Base-by-base conservation (phyloP, 1,284 basidiomycete genomes). In the Veloboletus limbatus region DNA sequence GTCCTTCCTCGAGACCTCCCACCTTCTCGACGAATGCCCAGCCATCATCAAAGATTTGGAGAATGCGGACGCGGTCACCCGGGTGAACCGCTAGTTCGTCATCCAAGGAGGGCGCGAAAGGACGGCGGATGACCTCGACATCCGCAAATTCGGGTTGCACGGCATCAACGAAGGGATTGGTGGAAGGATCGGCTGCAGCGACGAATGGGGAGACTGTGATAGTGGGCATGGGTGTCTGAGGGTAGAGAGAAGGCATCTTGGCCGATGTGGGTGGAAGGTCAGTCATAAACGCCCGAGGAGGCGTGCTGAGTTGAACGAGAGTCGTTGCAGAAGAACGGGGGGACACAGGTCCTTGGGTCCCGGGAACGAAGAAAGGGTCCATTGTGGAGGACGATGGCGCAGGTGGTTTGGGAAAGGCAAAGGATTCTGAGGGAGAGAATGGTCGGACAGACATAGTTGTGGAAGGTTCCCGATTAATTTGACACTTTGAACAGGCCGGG, bases 401-500 rank as follows among this genome's bases (percentile, higher is more conserved):
- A 51, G 83, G 83, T 4, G 83, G 82, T 47, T 75, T 76, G 2
- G 83, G 83, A 69, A 85, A 85, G 5, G 77, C 62, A 64, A 82
- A 85, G 2, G 75, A 73, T 56, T 86, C 83, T 8, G 76, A 75
- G 14, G 79, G 76, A 1, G 81, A 78, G 67, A 82, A 84, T 0
- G 81, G 81, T 25, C 78, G 74, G 10, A 81, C 81, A 30, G 73
- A 78, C 71, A 83, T 79, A 10, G 78, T 76, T 2, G 76, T 73
- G 3, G 61, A 51, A 20, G 58, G 57, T 10, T 51, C 56, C 8
- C 58, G 53, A 32, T 43, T 35, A 11, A 41, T 47, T 20, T 48
- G 49, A 22, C 47, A 43, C 10, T 48, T 47, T 6, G 69, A 59
- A 20, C 71, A 56, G 13, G 65, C 45, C 22, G 78, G 66, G 52